Conservation (phyloP, 2,329 filamentous ascomycete genomes). For the Acrocalymma vagum region DNA sequence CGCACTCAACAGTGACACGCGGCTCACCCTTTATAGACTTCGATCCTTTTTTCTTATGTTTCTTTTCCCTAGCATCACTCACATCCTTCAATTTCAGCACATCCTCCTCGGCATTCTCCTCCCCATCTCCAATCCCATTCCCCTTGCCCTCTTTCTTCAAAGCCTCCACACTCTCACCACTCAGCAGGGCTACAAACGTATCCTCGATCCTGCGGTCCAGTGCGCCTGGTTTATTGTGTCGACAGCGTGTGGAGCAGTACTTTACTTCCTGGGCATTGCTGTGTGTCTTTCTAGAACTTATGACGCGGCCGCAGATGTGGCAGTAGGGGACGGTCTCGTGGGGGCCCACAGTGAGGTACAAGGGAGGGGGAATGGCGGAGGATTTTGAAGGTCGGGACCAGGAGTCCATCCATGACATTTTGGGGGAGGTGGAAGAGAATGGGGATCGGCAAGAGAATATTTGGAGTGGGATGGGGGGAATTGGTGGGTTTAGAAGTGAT, state of each 20-base stretch:
- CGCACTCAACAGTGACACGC: constrained; percentile 59
- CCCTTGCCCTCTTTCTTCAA: constrained; percentile 25
- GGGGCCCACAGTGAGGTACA: constrained; percentile 60
- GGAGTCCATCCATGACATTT: constrained; percentile 60
- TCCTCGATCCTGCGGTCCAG: constrained; percentile 63
- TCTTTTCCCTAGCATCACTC: constrained; percentile 22
- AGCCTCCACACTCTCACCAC: constrained; percentile 40
- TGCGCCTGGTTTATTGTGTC: constrained; percentile 59
- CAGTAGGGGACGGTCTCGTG: constrained; percentile 65
- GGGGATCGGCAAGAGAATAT: not conserved
- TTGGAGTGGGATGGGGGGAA: not conserved
- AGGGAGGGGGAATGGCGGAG: constrained; percentile 58
- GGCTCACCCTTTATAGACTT: constrained; percentile 58
- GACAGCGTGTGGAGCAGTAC: constrained; percentile 67
- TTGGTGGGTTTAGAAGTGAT: not conserved
- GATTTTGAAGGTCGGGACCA: constrained; percentile 55
- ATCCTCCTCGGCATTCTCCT: constrained; percentile 6
- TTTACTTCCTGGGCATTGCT: constrained; percentile 53
- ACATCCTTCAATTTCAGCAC: not conserved
- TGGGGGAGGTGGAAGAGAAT: constrained; percentile 18
- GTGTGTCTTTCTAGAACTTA: constrained; percentile 52
- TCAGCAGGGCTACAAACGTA: constrained; percentile 55
- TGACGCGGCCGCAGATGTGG: constrained; percentile 65
- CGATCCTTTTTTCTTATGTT: constrained; percentile 29
- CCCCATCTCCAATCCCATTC: no score